These are phyloP conservation scores for Thyridium curvatum DNA, from an alignment of 2,329 filamentous ascomycete species.

Conservation along the genomic window DNA sequence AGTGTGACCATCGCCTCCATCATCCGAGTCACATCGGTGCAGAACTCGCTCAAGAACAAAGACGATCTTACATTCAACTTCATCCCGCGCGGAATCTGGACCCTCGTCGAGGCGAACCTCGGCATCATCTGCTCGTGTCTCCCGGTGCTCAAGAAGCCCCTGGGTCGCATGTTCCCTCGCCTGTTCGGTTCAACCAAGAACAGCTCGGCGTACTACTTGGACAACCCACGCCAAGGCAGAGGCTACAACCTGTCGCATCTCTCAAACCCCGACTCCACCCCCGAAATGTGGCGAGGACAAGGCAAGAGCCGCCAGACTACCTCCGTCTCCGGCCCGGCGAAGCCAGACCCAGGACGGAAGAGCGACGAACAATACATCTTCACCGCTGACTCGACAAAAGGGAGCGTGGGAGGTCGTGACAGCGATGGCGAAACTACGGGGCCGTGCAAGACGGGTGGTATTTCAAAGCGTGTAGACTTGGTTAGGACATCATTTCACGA, in stretches of 20 bases:
- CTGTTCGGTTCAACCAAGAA: constrained; percentile 10
- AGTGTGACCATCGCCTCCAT: constrained; percentile 7
- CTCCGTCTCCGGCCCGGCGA: constrained; percentile 2
- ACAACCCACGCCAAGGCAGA: not conserved
- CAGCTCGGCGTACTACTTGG: constrained; percentile 1
- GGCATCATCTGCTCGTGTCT: constrained; percentile 15
- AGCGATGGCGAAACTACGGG: not conserved
- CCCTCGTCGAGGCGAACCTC: constrained; percentile 13
- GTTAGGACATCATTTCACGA: no score
- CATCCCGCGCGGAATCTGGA: constrained; percentile 12
- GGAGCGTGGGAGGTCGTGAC: constrained; percentile 2
- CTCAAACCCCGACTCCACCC: not conserved
- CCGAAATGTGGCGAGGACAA: not conserved
- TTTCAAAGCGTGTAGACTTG: constrained; percentile 2
- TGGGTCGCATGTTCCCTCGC: constrained; percentile 11
- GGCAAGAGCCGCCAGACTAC: constrained; percentile 1
- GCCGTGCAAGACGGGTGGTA: not conserved
- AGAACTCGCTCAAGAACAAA: constrained; percentile 8
- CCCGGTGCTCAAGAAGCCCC: constrained; percentile 13
- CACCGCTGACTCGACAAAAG: constrained; percentile 1
- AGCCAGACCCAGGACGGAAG: not conserved
- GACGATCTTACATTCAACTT: constrained; percentile 7
- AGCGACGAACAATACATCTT: constrained; percentile 7
- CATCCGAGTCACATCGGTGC: constrained; percentile 5
- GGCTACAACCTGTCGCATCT: constrained; percentile 5